These are phyloP conservation scores for Penicillium sp. DNA, from an alignment of 2,329 filamentous ascomycete genomes.

Conservation along the genomic window DNA sequence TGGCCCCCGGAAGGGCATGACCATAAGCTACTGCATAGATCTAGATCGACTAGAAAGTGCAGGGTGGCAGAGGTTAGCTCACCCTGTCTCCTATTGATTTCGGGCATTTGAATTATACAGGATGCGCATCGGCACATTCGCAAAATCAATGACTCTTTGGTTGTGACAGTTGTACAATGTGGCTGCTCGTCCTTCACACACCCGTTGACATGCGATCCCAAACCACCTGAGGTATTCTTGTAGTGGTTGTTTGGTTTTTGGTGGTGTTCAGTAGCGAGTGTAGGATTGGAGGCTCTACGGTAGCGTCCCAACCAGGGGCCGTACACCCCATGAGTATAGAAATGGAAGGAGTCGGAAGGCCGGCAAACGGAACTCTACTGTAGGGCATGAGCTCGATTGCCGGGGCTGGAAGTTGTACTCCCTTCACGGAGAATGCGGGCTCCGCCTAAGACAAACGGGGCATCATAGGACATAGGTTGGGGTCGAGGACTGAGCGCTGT, in stretches of 20 bases:
- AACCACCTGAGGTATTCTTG: not conserved
- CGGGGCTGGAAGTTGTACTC: not conserved
- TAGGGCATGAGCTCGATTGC: not conserved
- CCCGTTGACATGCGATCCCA: slow-evolving; percentile 18
- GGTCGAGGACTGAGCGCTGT: slow-evolving; percentile 17
- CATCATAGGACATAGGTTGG: slow-evolving; percentile 1
- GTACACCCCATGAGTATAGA: not conserved
- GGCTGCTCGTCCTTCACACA: slow-evolving; percentile 10
- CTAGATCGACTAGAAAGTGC: not conserved
- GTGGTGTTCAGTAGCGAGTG: not conserved
- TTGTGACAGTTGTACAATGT: slow-evolving; percentile 15
- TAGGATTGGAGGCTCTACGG: not conserved
- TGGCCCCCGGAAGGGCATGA: not conserved
- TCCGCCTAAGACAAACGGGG: slow-evolving; percentile 3
- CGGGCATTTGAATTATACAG: not conserved
- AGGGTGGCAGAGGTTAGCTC: not conserved
- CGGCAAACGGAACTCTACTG: not conserved
- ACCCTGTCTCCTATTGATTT: not conserved
- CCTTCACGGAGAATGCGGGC: not conserved
- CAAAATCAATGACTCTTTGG: slow-evolving; percentile 1
- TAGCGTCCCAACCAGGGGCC: not conserved
- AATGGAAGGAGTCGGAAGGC: not conserved
- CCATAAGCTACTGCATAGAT: not conserved
- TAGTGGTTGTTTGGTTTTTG: not conserved
- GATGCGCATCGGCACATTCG: slow-evolving; percentile 6